Evolutionary conservation across 2,329 filamentous ascomycete genomes (phyloP).

Genomic region (Phialophora macrospora): DNA sequence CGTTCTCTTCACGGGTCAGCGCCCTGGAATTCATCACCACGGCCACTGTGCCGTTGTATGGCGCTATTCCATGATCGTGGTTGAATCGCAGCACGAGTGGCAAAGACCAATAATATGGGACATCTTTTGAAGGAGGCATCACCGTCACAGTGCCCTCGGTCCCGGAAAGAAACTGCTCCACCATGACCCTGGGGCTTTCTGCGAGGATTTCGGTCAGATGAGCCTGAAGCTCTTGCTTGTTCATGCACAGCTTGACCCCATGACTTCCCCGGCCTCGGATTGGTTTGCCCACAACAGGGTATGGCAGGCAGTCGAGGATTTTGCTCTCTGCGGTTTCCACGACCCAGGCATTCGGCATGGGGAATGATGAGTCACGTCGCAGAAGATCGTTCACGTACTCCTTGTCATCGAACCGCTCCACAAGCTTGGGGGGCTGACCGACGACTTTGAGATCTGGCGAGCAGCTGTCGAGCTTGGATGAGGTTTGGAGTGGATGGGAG

Average conservation of each 20-base stretch:
- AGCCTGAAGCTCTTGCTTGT: slow-evolving; percentile 40
- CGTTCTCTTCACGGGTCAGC: slow-evolving; percentile 43
- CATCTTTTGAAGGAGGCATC: slow-evolving; percentile 52
- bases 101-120: slow-evolving; percentile 50
- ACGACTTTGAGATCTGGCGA: slow-evolving; percentile 47
- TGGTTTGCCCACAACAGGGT: slow-evolving; percentile 56
- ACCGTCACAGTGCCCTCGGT: slow-evolving; percentile 59
- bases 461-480: slow-evolving; percentile 42
- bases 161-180: slow-evolving; percentile 56
- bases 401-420: slow-evolving; percentile 60
- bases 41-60: slow-evolving; percentile 56
- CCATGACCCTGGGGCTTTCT: slow-evolving; percentile 49
- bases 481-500: slow-evolving; percentile 55
- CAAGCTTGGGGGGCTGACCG: slow-evolving; percentile 54
- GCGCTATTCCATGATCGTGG: slow-evolving; percentile 54
- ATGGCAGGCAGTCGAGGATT: slow-evolving; percentile 39
- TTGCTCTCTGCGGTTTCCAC: slow-evolving; percentile 33
- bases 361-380: slow-evolving; percentile 46
- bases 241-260: slow-evolving; percentile 55
- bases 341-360: slow-evolving; percentile 49
- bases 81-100: slow-evolving; percentile 56
- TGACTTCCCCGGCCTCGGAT: slow-evolving; percentile 56
- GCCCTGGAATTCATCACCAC: slow-evolving; percentile 55
- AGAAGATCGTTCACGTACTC: slow-evolving; percentile 54
- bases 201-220: slow-evolving; percentile 47